These are phyloP conservation scores for Panicum miliaceum DNA, from an alignment of 176 grass and related monocot species.

Conservation along the genomic window DNA sequence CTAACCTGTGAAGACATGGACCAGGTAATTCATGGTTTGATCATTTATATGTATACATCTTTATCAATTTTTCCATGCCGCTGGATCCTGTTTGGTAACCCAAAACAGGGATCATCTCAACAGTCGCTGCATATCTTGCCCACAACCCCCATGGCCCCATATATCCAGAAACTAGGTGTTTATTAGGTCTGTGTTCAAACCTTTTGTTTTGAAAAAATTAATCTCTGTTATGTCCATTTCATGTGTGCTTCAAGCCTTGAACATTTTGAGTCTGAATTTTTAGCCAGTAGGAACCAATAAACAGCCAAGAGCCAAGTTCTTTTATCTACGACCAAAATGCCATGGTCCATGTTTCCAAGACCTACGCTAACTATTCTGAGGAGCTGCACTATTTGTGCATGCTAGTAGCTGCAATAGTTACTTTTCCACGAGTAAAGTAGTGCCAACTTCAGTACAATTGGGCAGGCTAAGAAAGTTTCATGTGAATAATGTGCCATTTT, in stretches of 20 bases:
- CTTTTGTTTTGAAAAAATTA: neutral
- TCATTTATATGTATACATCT: neutral
- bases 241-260: neutral
- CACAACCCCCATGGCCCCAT: neutral
- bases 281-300: neutral
- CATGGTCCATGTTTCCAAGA: neutral
- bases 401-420: neutral
- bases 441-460: neutral
- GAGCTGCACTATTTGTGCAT: neutral
- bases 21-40: conserved; percentile 56
- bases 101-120: neutral
- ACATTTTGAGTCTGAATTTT: neutral
- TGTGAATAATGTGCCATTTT: neutral
- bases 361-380: neutral
- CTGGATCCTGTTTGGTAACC: conserved; percentile 2
- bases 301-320: neutral
- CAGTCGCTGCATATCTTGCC: neutral
- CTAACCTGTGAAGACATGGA: conserved; percentile 99
- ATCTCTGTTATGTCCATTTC: neutral
- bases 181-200: too few species aligned
- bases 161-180: too few species aligned
- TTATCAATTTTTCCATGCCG: neutral
- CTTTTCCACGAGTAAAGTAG: neutral
- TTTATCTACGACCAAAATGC: neutral
- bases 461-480: neutral